Percentiles rank a stretch among this genome's conserved stretches.
Evolutionary conservation across 2,329 filamentous ascomycete genomes (phyloP).

Genomic region (Iodosphaeria phyllophila): DNA sequence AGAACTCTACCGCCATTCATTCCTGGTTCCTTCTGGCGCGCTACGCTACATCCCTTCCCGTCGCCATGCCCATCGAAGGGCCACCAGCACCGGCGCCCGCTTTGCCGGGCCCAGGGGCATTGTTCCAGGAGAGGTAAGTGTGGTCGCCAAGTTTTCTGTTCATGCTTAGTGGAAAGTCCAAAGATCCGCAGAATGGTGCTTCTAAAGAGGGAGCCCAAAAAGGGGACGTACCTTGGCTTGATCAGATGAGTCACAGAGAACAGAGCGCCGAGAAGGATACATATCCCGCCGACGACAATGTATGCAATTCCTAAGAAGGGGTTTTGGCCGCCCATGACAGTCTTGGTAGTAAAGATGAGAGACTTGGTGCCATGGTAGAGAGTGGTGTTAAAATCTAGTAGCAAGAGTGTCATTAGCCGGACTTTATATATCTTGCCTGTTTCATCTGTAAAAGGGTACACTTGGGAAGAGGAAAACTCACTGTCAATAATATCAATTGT

Average conservation of each 20-base stretch:
- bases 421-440: too few species aligned
- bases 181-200: too few species aligned
- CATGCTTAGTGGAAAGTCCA: not conserved
- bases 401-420: too few species aligned
- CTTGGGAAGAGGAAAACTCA: slow-evolving; percentile 26
- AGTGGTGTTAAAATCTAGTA: slow-evolving; percentile 59
- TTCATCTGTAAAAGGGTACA: not conserved
- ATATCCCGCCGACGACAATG: slow-evolving; percentile 81
- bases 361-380: slow-evolving; percentile 77
- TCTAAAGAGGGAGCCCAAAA: slow-evolving; percentile 1
- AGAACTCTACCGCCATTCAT: too few species aligned
- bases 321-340: slow-evolving; percentile 87
- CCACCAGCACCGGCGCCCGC: slow-evolving; percentile 19
- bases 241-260: slow-evolving; percentile 86
- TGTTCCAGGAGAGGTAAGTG: slow-evolving; percentile 93
- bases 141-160: slow-evolving; percentile 88
- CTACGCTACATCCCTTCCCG: slow-evolving; percentile 34
- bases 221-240: slow-evolving; percentile 53
- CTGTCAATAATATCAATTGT: slow-evolving; percentile 58
- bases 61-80: slow-evolving; percentile 24
- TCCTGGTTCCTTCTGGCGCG: too few species aligned
- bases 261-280: slow-evolving; percentile 69
- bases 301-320: slow-evolving; percentile 94
- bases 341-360: slow-evolving; percentile 73
- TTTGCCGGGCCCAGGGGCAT: slow-evolving; percentile 21